phyloP scores from a whole-genome alignment of 2,329 filamentous ascomycete genomes.

The Clonostachys byssicola region DNA sequence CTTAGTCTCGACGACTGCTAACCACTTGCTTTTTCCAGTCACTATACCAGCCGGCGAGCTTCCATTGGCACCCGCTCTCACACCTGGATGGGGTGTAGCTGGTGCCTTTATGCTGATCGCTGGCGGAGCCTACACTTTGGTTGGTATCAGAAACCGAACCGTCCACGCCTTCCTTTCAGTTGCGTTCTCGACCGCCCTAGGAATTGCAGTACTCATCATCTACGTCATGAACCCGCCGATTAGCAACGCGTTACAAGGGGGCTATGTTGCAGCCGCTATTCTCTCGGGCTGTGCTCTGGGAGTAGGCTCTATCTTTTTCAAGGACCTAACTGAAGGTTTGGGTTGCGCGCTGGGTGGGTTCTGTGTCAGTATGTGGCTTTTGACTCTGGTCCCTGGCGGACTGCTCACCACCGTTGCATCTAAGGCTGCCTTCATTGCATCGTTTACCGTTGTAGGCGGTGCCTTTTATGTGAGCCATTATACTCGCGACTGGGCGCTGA shows the following conservation, averaged over 20 bases:
- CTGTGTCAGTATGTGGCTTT: constrained; percentile 84
- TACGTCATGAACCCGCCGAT: constrained; percentile 85
- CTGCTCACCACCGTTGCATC: constrained; percentile 58
- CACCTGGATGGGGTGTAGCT: constrained; percentile 75
- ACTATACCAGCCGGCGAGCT: constrained; percentile 45
- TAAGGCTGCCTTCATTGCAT: constrained; percentile 72
- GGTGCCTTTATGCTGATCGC: constrained; percentile 72
- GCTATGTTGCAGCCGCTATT: constrained; percentile 75
- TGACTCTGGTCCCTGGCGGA: constrained; percentile 73
- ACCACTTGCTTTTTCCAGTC: background rate
- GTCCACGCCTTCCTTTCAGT: constrained; percentile 79
- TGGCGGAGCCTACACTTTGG: constrained; percentile 66
- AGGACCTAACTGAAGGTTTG: constrained; percentile 76
- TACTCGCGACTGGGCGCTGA: constrained; percentile 75
- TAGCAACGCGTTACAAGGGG: constrained; percentile 73
- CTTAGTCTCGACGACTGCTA: background rate
- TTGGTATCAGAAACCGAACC: constrained; percentile 80
- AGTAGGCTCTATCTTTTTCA: constrained; percentile 70
- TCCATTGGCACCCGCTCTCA: constrained; percentile 70
- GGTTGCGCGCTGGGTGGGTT: constrained; percentile 86
- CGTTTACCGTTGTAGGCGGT: constrained; percentile 64
- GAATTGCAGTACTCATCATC: constrained; percentile 76
- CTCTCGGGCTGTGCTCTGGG: constrained; percentile 73
- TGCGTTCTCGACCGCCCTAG: constrained; percentile 67
- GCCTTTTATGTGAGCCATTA: constrained; percentile 74